Conservation (phyloP, 176 grass and related monocot genomes). For the Paspalum notatum region DNA sequence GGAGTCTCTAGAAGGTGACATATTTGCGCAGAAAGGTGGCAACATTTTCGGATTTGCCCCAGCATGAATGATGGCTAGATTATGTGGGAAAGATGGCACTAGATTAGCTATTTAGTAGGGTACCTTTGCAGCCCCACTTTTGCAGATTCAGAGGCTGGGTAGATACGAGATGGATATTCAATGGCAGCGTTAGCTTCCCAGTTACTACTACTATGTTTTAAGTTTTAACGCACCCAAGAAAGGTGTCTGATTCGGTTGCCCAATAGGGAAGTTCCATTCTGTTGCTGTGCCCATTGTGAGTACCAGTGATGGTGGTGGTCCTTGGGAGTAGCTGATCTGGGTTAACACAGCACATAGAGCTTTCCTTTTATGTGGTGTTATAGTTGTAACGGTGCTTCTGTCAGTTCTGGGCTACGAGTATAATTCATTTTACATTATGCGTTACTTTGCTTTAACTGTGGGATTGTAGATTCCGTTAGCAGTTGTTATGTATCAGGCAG, state of each 20-base stretch:
- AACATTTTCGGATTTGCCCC: neutral
- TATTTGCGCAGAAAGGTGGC: constrained; percentile 1
- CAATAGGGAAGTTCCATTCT: constrained; percentile 1
- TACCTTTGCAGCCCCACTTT: neutral
- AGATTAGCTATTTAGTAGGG: neutral
- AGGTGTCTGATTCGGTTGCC: constrained; percentile 3
- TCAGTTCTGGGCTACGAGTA: neutral
- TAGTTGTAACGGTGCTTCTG: neutral
- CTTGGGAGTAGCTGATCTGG: constrained; percentile 4
- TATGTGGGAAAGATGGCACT: neutral
- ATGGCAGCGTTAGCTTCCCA: neutral
- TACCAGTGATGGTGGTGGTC: constrained; percentile 1
- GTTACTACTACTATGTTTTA: neutral
- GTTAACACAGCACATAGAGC: neutral
- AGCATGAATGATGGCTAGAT: neutral
- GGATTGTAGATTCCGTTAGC: neutral
- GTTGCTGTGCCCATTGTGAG: neutral
- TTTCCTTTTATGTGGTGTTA: constrained; percentile 4
- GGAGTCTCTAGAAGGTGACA: neutral
- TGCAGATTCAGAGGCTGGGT: constrained; percentile 14
- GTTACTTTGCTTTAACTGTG: neutral
- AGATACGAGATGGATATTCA: neutral
- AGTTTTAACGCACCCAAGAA: constrained; percentile 6
- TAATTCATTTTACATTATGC: neutral
- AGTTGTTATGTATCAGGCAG: neutral